These are phyloP conservation scores for Allium cepa DNA, from an alignment of 106 monocot genomes.

Conservation along the genomic window DNA sequence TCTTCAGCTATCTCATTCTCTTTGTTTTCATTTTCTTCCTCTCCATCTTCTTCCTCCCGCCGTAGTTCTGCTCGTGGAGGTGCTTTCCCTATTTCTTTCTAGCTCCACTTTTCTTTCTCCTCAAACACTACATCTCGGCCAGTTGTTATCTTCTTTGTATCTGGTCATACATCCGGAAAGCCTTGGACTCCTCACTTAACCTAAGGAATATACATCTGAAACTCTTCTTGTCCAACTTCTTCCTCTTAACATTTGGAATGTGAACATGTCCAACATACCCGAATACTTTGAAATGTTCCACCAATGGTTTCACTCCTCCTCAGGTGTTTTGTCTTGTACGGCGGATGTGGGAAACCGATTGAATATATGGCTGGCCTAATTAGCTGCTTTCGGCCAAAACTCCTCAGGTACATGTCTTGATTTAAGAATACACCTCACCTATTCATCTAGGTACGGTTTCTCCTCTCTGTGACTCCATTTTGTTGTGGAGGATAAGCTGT, in stretches of 20 bases:
- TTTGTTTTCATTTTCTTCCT: background rate
- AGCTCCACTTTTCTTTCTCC: background rate
- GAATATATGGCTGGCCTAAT: background rate
- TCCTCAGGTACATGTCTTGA: background rate
- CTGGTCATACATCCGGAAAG: background rate
- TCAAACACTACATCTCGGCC: background rate
- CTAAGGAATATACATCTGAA: background rate
- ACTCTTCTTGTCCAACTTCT: background rate
- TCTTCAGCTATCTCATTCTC: background rate
- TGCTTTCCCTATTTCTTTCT: background rate
- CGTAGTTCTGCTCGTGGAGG: background rate
- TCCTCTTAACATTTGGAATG: too few species aligned
- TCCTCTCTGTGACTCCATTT: too few species aligned
- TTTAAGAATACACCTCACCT: too few species aligned
- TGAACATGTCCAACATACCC: too few species aligned
- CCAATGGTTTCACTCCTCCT: background rate
- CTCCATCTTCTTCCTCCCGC: background rate
- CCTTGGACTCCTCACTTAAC: background rate
- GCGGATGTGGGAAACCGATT: background rate
- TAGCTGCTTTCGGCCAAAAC: slow-evolving; percentile 1
- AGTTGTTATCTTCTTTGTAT: background rate
- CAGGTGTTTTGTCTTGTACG: background rate
- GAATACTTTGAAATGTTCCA: background rate
- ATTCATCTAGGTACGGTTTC: too few species aligned
- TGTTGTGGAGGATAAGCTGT: background rate